phyloP scores from a whole-genome alignment of 2,329 filamentous ascomycete species.

The Fusarium illudens region DNA sequence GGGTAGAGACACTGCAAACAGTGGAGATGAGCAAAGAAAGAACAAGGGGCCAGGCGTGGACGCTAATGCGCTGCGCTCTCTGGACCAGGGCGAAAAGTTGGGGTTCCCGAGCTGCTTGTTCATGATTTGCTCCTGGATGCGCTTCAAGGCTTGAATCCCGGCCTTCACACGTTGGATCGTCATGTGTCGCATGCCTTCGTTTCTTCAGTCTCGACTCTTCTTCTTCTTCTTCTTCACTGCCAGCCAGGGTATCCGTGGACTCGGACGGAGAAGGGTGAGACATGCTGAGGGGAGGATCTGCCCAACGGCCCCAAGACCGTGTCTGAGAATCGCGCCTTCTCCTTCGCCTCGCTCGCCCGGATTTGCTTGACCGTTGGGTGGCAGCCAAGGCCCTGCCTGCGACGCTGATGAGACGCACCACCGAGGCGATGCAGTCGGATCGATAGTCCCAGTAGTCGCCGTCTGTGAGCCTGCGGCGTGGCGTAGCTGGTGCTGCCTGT shows the following conservation, averaged over 20 bases:
- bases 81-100: conserved; percentile 29
- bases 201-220: neutral
- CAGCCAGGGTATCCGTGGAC: neutral
- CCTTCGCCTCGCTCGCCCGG: neutral
- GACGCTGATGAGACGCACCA: conserved; percentile 7
- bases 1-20: neutral
- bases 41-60: neutral
- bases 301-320: neutral
- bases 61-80: conserved; percentile 27
- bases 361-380: conserved; percentile 1
- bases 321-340: neutral
- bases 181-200: conserved; percentile 4
- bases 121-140: neutral
- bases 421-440: neutral
- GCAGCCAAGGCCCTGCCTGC: neutral
- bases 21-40: conserved; percentile 4
- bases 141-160: neutral
- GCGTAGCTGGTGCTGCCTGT: conserved; percentile 6
- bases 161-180: neutral
- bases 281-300: conserved; percentile 1
- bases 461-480: conserved; percentile 12
- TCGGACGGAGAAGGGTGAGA: conserved; percentile 4
- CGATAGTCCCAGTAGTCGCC: conserved; percentile 1
- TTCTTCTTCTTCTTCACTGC: too few species aligned
- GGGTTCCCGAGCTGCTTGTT: conserved; percentile 22